These are phyloP conservation scores for Magnusiomyces ingens DNA, from an alignment of 1,139 yeast species.

Conservation along the genomic window DNA sequence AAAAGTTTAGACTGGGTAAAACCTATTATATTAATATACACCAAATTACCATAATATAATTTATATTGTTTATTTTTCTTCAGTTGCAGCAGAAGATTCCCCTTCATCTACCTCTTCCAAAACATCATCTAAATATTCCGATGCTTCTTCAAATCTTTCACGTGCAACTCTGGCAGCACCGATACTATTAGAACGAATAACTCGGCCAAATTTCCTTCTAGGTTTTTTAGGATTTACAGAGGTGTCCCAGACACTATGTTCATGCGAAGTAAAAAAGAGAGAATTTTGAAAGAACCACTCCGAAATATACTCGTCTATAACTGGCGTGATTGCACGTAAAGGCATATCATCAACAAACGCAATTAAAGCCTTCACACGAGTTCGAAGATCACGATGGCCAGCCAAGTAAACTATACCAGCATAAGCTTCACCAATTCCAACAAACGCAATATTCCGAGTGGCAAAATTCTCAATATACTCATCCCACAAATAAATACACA, in stretches of 20 bases:
- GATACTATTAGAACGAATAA: constrained; percentile 57
- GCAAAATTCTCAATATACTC: constrained; percentile 70
- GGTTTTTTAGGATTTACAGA: constrained; percentile 61
- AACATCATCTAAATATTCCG: constrained; percentile 74
- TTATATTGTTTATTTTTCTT: neutral
- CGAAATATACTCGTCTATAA: constrained; percentile 79
- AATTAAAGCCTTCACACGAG: constrained; percentile 66
- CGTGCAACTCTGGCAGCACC: constrained; percentile 72
- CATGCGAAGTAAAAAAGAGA: constrained; percentile 65
- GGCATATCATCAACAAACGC: constrained; percentile 61
- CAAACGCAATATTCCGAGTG: constrained; percentile 63
- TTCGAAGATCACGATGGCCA: constrained; percentile 67
- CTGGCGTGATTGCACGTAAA: constrained; percentile 71
- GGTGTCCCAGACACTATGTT: constrained; percentile 70
- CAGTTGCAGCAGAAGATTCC: neutral
- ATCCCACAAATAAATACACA: constrained; percentile 80
- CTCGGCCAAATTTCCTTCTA: constrained; percentile 85
- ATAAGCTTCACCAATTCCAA: constrained; percentile 88
- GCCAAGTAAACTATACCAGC: constrained; percentile 80
- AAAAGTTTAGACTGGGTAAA: too few species aligned
- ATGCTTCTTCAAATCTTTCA: constrained; percentile 79
- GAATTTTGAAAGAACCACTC: constrained; percentile 93
- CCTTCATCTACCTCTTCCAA: constrained; percentile 39
- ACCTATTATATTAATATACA: too few species aligned
- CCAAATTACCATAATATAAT: too few species aligned